Percentiles rank a stretch among this genome's conserved stretches.
Evolutionary conservation across 2,329 filamentous ascomycete species (phyloP).

Genomic region (Thelonectria blattea): DNA sequence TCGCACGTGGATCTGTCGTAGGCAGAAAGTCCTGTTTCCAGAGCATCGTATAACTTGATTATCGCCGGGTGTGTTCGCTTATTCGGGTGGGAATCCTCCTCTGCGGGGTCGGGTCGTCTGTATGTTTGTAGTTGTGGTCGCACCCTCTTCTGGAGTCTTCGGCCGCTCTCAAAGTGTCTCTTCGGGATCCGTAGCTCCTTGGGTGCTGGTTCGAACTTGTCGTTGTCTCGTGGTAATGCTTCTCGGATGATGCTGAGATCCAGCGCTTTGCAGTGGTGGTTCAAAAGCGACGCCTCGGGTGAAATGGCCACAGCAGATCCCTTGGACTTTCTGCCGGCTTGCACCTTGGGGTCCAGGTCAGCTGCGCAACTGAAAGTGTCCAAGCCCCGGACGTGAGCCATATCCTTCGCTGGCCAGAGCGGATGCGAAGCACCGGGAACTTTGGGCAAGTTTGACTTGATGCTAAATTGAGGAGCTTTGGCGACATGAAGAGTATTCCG

Average conservation of each 20-base stretch:
- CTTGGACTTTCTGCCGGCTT: constrained; percentile 55
- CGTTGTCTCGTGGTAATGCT: constrained; percentile 39
- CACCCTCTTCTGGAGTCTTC: constrained; percentile 57
- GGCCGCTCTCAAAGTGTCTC: constrained; percentile 64
- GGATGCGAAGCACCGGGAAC: constrained; percentile 71
- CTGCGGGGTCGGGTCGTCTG: not conserved
- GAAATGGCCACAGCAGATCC: constrained; percentile 51
- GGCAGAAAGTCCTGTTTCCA: constrained; percentile 71
- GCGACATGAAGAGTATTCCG: constrained; percentile 40
- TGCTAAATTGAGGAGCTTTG: constrained; percentile 51
- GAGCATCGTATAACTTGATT: constrained; percentile 60
- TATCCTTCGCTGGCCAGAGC: constrained; percentile 73
- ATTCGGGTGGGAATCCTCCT: constrained; percentile 26
- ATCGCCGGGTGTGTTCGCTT: constrained; percentile 62
- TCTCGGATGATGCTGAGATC: constrained; percentile 38
- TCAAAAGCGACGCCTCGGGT: constrained; percentile 52
- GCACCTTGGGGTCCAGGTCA: not conserved
- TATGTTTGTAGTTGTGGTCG: constrained; percentile 51
- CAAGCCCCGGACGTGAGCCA: constrained; percentile 66
- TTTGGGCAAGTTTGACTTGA: constrained; percentile 56
- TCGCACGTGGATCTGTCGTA: constrained; percentile 85
- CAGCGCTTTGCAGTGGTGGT: constrained; percentile 34
- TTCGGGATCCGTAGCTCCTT: constrained; percentile 59
- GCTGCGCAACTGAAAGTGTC: constrained; percentile 5
- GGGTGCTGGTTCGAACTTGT: constrained; percentile 53